Evolutionary conservation across 2,329 filamentous ascomycete species (phyloP), one percentile per base, ranked within the genome.

Genomic region (Fusarium secorum): DNA sequence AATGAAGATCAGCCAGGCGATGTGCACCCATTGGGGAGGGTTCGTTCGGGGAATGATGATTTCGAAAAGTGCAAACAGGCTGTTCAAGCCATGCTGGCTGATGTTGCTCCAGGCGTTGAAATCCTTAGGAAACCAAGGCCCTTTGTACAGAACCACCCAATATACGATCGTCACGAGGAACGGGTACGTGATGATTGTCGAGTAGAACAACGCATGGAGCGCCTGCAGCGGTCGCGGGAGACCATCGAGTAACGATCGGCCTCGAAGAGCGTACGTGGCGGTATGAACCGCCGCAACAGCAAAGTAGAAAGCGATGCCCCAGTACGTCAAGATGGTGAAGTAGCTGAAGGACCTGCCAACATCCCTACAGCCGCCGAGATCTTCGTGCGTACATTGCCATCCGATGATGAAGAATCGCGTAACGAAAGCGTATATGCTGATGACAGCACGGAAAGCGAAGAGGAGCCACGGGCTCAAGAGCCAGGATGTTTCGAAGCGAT

Each of bases 281-380:
- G 92, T 94, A 83, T 97, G 93, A 22, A 88, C 68, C 22, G 91
- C 85, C 3, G 91, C 85, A 75, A 90, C 83, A 61, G 90, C 84
- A 78, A 91, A 91, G 84, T 97, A 97, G 82, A 95, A 95, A 28
- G 88, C 90, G 38, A 95, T 82, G 4, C 93, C 93, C 92, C 92
- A 96, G 85, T 91, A 96, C 14, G 91, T 93, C 64, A 96, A 83
- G 76, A 90, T 85, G 32, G 94, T 97, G 83, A 97, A 97, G 85
- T 89, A 97, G 75, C 90, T 93, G 83, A 97, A 96, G 48, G 86
- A 86, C 48, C 84, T 80, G 56, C 84, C 82, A 30, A 88, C 86
- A 3, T 75, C 77, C 36, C 77, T 70, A 77, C 85, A 86, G 52
- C 85, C 82, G 66, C 82, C 82, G 15, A 77, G 72, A 3, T 68